Base-by-base conservation (phyloP, 2,329 filamentous ascomycete species). In the Herpotrichia juniperi region DNA sequence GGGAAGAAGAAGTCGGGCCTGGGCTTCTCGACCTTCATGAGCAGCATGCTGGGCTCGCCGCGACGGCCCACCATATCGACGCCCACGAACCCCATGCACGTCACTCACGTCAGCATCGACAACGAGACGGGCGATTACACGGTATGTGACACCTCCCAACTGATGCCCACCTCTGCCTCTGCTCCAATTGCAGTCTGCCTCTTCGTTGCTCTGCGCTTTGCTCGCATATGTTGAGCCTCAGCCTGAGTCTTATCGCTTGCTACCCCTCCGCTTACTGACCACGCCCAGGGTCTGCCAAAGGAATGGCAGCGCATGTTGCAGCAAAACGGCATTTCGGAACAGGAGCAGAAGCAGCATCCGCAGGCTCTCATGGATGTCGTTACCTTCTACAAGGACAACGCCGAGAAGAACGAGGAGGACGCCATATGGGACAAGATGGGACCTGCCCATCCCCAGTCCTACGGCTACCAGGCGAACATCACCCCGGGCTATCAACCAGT, bases 251-350 rank as follows among this genome's bases (percentile, higher is more conserved):
- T 46, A 11, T 47, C 31, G 39, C 25, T 46, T 51, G n/a, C 64
- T 21, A 31, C 42, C 32, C 47, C 30, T 40, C 47, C 17, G 39
- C 32, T 28, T 21, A 54, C 68, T 69, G 57, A 73, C 57, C 19
- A 48, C 22, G 26, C 59, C 11, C 64, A 94, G 92, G 94, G 94
- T 58, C 83, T 99, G 24, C 94, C 94, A 16, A 96, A 94, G 75
- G 94, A 97, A 83, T 99, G 94, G 94, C 93, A 97, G 77, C 88
- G 91, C 56, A 85, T 97, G 71, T 86, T 99, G 69, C 91, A 93
- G 77, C 93, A 96, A 75, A 96, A 91, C 74, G 94, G 94, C 59
- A 97, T 99, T 67, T 90, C 93, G 24, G 92, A 96, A 77, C 93
- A 94, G 77, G 94, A 97, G 73, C 90, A 96, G 74, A 90, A 93